Evolutionary conservation across 2,329 filamentous ascomycete genomes (phyloP).

Genomic region (Parastagonospora nodorum): DNA sequence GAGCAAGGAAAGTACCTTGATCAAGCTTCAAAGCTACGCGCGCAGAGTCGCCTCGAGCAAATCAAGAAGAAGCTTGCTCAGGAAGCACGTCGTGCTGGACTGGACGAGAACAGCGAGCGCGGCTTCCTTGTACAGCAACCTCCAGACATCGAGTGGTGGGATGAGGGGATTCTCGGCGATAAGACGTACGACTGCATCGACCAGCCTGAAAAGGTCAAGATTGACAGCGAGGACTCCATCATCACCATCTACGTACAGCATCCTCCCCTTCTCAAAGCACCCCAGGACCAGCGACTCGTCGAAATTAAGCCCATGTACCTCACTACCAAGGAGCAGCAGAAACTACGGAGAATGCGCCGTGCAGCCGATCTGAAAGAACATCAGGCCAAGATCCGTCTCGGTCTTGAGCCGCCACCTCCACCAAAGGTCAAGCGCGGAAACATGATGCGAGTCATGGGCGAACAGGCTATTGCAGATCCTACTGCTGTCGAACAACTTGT

Average conservation of each 20-base stretch:
- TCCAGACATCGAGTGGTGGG: slow-evolving; percentile 96
- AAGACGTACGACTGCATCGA: slow-evolving; percentile 75
- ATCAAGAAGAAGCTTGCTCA: slow-evolving; percentile 94
- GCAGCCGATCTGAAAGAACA: slow-evolving; percentile 95
- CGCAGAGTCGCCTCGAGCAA: slow-evolving; percentile 85
- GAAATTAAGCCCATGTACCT: slow-evolving; percentile 88
- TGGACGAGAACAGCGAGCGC: slow-evolving; percentile 93
- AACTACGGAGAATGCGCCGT: slow-evolving; percentile 84
- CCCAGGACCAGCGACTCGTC: slow-evolving; percentile 82
- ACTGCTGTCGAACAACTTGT: slow-evolving; percentile 96
- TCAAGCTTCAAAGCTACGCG: slow-evolving; percentile 85
- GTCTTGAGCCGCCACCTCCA: slow-evolving; percentile 84
- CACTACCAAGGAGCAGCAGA: slow-evolving; percentile 87
- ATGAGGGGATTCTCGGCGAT: slow-evolving; percentile 81
- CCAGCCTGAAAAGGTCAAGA: slow-evolving; percentile 69
- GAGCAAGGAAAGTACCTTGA: slow-evolving; percentile 97
- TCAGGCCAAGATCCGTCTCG: slow-evolving; percentile 92
- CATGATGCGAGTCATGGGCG: slow-evolving; percentile 93
- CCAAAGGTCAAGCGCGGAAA: slow-evolving; percentile 98
- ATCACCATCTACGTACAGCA: slow-evolving; percentile 92
- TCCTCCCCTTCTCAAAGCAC: slow-evolving; percentile 86
- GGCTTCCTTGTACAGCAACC: slow-evolving; percentile 83
- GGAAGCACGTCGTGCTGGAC: slow-evolving; percentile 84
- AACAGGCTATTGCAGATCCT: slow-evolving; percentile 91
- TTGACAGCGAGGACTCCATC: slow-evolving; percentile 79